Evolutionary conservation across 2,329 filamentous ascomycete species (phyloP).

Genomic region (Chlorencoelia australis): DNA sequence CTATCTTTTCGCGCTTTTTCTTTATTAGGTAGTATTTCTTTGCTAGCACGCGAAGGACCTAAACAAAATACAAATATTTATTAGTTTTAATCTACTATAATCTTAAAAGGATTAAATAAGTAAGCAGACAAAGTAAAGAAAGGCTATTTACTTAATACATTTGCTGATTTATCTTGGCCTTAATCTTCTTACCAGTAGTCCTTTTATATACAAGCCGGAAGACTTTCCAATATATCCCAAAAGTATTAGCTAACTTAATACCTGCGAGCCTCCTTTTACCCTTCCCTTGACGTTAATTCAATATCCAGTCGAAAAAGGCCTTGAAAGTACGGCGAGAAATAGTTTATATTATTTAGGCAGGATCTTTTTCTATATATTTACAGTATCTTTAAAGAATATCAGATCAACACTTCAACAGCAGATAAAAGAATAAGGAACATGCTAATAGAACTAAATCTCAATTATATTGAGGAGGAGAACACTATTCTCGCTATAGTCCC

Average conservation of each 20-base stretch:
- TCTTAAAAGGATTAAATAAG: slow-evolving; percentile 7
- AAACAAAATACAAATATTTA: neutral
- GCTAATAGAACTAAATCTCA: slow-evolving; percentile 11
- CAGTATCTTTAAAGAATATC: slow-evolving; percentile 9
- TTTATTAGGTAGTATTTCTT: slow-evolving; percentile 7
- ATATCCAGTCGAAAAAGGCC: slow-evolving; percentile 9
- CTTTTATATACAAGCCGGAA: slow-evolving; percentile 2
- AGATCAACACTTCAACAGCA: slow-evolving; percentile 2
- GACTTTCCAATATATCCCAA: slow-evolving; percentile 5
- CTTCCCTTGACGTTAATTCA: slow-evolving; percentile 10
- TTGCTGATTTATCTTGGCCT: neutral
- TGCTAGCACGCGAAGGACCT: slow-evolving; percentile 4
- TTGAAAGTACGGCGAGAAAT: slow-evolving; percentile 6
- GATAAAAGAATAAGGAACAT: slow-evolving; percentile 6
- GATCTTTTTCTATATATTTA: slow-evolving; percentile 6
- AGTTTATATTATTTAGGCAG: slow-evolving; percentile 2
- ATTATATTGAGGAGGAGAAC: slow-evolving; percentile 13
- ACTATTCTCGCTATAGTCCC: slow-evolving; percentile 15
- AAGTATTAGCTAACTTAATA: slow-evolving; percentile 2
- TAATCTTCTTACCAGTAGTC: slow-evolving; percentile 9
- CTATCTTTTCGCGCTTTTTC: slow-evolving; percentile 6
- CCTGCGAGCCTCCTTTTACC: slow-evolving; percentile 5
- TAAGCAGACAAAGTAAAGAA: slow-evolving; percentile 8
- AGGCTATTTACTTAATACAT: slow-evolving; percentile 10
- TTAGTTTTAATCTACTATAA: slow-evolving; percentile 4